Base-by-base conservation (phyloP, 176 grass and related monocot genomes). In the Triticum monococcum region DNA sequence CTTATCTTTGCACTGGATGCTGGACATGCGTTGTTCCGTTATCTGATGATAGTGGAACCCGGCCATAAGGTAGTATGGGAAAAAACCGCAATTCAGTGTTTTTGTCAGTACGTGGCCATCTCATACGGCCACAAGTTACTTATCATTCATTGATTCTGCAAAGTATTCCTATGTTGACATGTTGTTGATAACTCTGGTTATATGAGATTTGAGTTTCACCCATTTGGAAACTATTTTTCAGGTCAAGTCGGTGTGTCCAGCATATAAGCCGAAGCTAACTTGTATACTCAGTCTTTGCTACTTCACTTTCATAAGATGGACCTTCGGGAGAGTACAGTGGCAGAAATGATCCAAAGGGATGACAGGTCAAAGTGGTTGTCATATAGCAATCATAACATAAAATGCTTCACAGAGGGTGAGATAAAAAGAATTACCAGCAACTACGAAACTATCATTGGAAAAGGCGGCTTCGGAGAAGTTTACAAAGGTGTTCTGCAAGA, bases 401-500 rank as follows among this genome's bases (percentile, higher is more conserved):
- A 56, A 78, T 41, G 4, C 9, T 86, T 86, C 8, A 59, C 63
- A 0, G 11, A 41, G 66, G 1, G 1, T 0, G 84, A 86, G 5
- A 79, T 86, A n/a, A 10, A 28, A 13, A 41, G 6, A 79, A 79
- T 86, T 24, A 86, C 63, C 32, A 69, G 52, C 32, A 40, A 30
- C 14, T 86, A 79, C 1, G 26, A 16, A 41, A 68, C 14, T 40
- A n/a, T 37, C 2, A 14, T 86, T 1, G 84, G 84, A 10, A 54
- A 12, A 9, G 75, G 84, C 5, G 32, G 3, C 14, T 86, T 78
- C 1, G 84, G 64, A 57, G 63, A 84, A 84, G 83, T 76, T 12
- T 65, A 76, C 0, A 0, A 35, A 65, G 83, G 71, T 13, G 6
- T 84, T 38, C 41, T 85, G 7, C 22, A 78, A 9, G 62, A 85